These are phyloP conservation scores for Fomitopsis serialis DNA, from an alignment of 768 basidiomycete genomes.

Conservation along the genomic window DNA sequence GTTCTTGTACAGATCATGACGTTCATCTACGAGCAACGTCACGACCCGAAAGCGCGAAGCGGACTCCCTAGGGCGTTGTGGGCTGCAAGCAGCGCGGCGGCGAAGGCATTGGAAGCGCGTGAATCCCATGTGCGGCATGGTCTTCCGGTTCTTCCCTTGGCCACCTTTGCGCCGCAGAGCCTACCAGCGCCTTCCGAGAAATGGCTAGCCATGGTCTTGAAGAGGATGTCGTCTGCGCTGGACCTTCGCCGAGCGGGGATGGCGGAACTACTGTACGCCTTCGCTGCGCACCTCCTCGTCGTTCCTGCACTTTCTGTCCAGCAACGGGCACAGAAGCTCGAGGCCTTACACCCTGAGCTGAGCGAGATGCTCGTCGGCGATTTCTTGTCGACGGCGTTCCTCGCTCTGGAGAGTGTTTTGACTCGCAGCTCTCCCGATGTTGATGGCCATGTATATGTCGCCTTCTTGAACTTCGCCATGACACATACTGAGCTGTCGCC, in stretches of 20 bases:
- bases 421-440: constrained; percentile 35
- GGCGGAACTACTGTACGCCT: constrained; percentile 28
- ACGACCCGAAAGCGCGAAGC: constrained; percentile 14
- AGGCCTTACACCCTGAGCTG: constrained; percentile 18
- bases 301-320: constrained; percentile 31
- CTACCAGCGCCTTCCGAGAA: neutral
- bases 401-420: constrained; percentile 19
- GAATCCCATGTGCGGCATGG: constrained; percentile 5
- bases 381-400: constrained; percentile 39
- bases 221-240: neutral
- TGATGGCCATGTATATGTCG: constrained; percentile 48
- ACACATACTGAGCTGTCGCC: constrained; percentile 15
- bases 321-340: constrained; percentile 32
- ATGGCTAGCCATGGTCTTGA: neutral
- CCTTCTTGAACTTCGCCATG: constrained; percentile 36
- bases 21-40: constrained; percentile 42
- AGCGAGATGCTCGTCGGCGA: constrained; percentile 23
- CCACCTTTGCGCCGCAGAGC: neutral
- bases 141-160: neutral
- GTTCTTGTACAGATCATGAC: constrained; percentile 42
- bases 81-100: constrained; percentile 12
- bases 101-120: constrained; percentile 6
- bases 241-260: neutral
- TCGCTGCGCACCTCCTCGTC: constrained; percentile 34
- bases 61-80: constrained; percentile 11